Evolutionary conservation across 352 stramenopile species (phyloP), one percentile per base, ranked within the genome.

Genomic region (Globisporangium barbulae): DNA sequence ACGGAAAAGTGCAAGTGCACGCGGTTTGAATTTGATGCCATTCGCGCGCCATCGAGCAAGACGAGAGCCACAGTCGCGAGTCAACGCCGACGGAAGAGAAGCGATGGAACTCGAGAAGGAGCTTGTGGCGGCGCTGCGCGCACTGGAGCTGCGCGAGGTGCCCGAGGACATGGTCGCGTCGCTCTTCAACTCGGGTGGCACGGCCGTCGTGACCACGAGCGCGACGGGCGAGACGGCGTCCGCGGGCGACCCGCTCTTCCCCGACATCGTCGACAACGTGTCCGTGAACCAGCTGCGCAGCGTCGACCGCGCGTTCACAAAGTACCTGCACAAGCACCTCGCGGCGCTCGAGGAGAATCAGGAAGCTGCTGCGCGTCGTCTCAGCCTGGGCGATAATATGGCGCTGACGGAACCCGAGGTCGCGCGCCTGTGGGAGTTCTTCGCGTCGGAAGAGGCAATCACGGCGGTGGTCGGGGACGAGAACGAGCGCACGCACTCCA

Each of bases 111-210:
- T 90, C 53, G 76, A 90, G 72, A 67, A 74, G 65, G 79, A 89
- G 64, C 70, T 93, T 12, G 76, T 83, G 68, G 73, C 72, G 39
- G 79, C 70, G 59, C 71, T 93, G 70, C 78, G 70, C 33, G 72
- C 79, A 53, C 79, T 93, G 53, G 72, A 76, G 60, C 79, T 93
- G 22, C 70, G 75, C 30, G 68, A 73, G 8, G 71, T 93, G 30
- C 78, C 82, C 5, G 68, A 74, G 37, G 54, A 67, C 35, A 76
- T 80, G 41, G 81, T 88, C 63, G 53, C 76, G 21, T 71, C 74
- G 60, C 73, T 93, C 10, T 91, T 93, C 54, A 71, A 87, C 64
- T 89, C 82, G 31, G 82, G 82, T 19, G 85, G 82, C 57, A 93
- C 85, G 19, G 75, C 76, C 8, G 63, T 85, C 4, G 41, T 75